Conservation (phyloP, 31 red algal genomes). For the Porphyra umbilicalis region DNA sequence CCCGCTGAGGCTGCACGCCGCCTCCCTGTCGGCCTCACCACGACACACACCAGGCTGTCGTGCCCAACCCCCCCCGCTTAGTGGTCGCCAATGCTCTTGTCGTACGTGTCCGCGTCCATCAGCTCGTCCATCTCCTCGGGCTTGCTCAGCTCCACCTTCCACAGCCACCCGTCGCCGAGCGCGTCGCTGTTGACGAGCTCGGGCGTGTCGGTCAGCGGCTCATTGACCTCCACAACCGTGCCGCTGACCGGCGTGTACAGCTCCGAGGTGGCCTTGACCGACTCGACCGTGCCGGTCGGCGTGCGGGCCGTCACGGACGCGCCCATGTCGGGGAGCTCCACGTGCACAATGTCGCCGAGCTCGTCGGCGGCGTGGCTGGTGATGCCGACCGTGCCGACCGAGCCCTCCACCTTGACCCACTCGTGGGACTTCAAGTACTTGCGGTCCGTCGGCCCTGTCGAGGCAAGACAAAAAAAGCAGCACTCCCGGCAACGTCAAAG, state of each 20-base stretch:
- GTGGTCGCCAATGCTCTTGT: slow-evolving; percentile 8
- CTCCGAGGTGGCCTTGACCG: slow-evolving; percentile 87
- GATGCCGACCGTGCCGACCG: slow-evolving; percentile 82
- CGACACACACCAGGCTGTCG: too few relatives aligned
- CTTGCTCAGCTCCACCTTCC: slow-evolving; percentile 64
- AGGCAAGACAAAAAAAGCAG: background rate
- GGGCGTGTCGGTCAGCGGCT: slow-evolving; percentile 37
- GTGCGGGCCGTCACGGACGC: slow-evolving; percentile 24
- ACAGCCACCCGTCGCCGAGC: slow-evolving; percentile 83
- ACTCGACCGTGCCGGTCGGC: slow-evolving; percentile 70
- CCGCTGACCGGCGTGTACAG: slow-evolving; percentile 83
- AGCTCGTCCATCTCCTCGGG: slow-evolving; percentile 55
- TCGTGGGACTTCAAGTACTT: slow-evolving; percentile 84
- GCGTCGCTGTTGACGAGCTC: slow-evolving; percentile 65
- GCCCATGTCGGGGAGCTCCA: slow-evolving; percentile 80
- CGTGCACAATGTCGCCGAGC: slow-evolving; percentile 91
- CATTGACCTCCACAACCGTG: slow-evolving; percentile 79
- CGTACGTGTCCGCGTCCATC: slow-evolving; percentile 57
- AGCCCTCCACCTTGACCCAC: slow-evolving; percentile 77
- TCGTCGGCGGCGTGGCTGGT: slow-evolving; percentile 69
- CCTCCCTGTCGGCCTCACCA: too few relatives aligned
- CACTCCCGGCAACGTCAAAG: too few relatives aligned
- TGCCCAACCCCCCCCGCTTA: too few relatives aligned
- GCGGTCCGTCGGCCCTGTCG: slow-evolving; percentile 34
- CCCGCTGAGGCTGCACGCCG: too few relatives aligned